These are phyloP conservation scores for Rhizopogon rudus DNA, from an alignment of 768 basidiomycete species.

Conservation along the genomic window DNA sequence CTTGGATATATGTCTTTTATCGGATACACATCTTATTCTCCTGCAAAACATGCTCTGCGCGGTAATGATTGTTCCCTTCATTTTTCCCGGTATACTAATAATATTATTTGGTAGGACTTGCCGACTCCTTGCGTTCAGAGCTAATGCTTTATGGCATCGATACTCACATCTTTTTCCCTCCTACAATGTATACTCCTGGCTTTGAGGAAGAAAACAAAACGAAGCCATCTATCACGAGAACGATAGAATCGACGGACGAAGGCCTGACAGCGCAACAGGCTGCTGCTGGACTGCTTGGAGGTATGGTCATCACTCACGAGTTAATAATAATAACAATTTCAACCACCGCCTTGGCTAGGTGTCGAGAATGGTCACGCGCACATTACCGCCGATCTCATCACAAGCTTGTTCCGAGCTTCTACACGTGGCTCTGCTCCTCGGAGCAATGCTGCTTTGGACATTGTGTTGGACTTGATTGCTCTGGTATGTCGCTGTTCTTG, in stretches of 20 bases:
- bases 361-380: conserved; percentile 67
- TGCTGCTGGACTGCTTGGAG: conserved; percentile 54
- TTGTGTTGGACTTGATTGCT: conserved; percentile 33
- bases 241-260: conserved; percentile 72
- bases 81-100: background rate
- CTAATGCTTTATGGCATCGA: conserved; percentile 70
- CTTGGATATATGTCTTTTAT: conserved; percentile 71
- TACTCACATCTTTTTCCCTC: conserved; percentile 80
- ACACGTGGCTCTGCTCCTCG: conserved; percentile 60
- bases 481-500: conserved; percentile 31
- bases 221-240: conserved; percentile 71
- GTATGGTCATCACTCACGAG: conserved; percentile 29
- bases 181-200: conserved; percentile 75
- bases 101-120: conserved; percentile 50
- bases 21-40: conserved; percentile 77
- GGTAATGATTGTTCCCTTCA: conserved; percentile 39
- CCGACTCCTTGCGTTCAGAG: conserved; percentile 79
- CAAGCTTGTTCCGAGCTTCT: conserved; percentile 60
- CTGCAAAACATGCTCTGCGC: conserved; percentile 81
- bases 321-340: background rate
- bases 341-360: conserved; percentile 34
- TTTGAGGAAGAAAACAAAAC: conserved; percentile 69
- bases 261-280: conserved; percentile 60
- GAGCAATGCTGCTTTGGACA: conserved; percentile 57
- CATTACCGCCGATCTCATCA: conserved; percentile 69